These are phyloP conservation scores for Monilinia fructicola DNA, from an alignment of 2,329 filamentous ascomycete genomes.

Conservation along the genomic window DNA sequence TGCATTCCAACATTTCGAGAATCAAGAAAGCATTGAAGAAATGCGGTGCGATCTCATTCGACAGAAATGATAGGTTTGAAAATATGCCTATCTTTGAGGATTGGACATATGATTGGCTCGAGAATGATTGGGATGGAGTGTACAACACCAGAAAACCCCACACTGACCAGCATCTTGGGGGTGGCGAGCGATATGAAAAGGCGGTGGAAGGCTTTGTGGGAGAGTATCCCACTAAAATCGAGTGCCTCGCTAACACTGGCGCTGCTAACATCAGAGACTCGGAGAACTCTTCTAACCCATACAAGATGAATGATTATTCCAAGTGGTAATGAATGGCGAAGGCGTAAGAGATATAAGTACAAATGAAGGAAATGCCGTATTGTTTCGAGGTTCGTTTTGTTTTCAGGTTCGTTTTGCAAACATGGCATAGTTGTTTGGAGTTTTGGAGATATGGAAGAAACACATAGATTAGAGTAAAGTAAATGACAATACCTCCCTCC, in stretches of 20 bases:
- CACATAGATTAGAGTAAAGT: not conserved
- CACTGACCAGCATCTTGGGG: not conserved
- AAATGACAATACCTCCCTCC: not conserved
- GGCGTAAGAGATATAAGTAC: not conserved
- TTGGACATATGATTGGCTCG: slow-evolving; percentile 8
- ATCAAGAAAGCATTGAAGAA: slow-evolving; percentile 6
- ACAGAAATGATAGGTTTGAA: not conserved
- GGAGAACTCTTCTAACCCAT: not conserved
- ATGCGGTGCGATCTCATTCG: not conserved
- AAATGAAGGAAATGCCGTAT: too few species aligned
- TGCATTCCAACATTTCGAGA: not conserved
- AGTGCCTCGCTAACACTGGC: not conserved
- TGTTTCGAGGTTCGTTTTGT: not conserved
- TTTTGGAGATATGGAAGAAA: not conserved
- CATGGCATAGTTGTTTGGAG: slow-evolving; percentile 4
- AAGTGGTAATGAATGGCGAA: not conserved
- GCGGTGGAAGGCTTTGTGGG: not conserved
- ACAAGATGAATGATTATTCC: slow-evolving; percentile 3
- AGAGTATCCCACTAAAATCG: not conserved
- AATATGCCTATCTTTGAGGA: slow-evolving; percentile 5
- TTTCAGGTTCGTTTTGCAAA: not conserved
- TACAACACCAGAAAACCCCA: not conserved
- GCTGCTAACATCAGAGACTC: not conserved
- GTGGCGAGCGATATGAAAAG: not conserved
- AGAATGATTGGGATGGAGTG: slow-evolving; percentile 12